These are phyloP conservation scores for Arbutus unedo DNA, from an alignment of 148 eudicot species.

Conservation along the genomic window DNA sequence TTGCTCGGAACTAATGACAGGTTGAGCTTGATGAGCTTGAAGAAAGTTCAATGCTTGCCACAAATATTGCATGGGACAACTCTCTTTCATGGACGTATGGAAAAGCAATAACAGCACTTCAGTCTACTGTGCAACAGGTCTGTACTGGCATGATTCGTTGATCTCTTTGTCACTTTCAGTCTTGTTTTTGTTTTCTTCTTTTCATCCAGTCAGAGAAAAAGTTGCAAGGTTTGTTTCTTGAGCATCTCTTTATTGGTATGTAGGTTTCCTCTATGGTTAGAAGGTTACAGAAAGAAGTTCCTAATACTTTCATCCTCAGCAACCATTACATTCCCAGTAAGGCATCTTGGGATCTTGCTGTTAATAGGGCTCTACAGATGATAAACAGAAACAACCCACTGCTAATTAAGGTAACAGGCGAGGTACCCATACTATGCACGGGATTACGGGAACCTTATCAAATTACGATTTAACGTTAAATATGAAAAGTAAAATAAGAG, in stretches of 20 bases:
- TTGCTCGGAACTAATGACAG: slow-evolving; percentile 52
- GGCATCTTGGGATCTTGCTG: slow-evolving; percentile 62
- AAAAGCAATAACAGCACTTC: slow-evolving; percentile 60
- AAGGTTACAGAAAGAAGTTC: slow-evolving; percentile 38
- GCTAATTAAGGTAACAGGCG: slow-evolving; percentile 57
- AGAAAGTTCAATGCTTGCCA: slow-evolving; percentile 82
- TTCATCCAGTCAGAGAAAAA: neutral
- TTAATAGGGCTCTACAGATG: slow-evolving; percentile 64
- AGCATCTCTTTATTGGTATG: slow-evolving; percentile 16
- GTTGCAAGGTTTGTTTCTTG: neutral
- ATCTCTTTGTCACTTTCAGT: neutral
- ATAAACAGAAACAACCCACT: slow-evolving; percentile 57
- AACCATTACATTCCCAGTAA: slow-evolving; percentile 54
- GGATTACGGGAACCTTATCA: too few species aligned
- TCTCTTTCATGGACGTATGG: slow-evolving; percentile 59
- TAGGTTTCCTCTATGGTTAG: slow-evolving; percentile 52
- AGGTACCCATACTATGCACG: too few species aligned
- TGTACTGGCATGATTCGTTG: slow-evolving; percentile 4
- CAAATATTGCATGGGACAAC: slow-evolving; percentile 87
- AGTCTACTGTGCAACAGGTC: slow-evolving; percentile 69
- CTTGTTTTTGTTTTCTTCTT: neutral
- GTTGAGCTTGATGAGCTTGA: slow-evolving; percentile 90
- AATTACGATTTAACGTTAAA: too few species aligned
- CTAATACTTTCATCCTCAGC: slow-evolving; percentile 36
- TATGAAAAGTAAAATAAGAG: too few species aligned